These are phyloP conservation scores for Penicillium sp. DNA, from an alignment of 2,329 filamentous ascomycete genomes.

Conservation along the genomic window DNA sequence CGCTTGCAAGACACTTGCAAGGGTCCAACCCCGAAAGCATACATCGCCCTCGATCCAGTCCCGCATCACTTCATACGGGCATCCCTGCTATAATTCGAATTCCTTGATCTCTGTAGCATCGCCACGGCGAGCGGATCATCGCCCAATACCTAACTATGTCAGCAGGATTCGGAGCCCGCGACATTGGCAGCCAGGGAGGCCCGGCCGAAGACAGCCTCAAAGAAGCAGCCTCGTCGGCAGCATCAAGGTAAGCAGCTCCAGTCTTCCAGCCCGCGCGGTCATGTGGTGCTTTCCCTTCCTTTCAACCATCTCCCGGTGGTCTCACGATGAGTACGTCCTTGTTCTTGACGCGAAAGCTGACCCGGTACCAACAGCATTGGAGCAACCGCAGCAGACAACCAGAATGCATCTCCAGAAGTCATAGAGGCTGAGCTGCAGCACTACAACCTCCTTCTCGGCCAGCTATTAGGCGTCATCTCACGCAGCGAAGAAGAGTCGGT, in stretches of 20 bases:
- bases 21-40: background rate
- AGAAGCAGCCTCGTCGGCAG: background rate
- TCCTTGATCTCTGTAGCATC: background rate
- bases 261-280: background rate
- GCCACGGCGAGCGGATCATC: background rate
- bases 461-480: constrained; percentile 24
- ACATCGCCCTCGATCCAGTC: background rate
- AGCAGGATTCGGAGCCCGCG: background rate
- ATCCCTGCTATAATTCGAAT: background rate
- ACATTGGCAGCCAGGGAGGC: background rate
- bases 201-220: background rate
- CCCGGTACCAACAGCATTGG: background rate
- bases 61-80: background rate
- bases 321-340: background rate
- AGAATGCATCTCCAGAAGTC: background rate
- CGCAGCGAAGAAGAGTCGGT: constrained; percentile 23
- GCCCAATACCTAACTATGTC: background rate
- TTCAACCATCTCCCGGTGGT: background rate
- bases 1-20: background rate
- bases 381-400: background rate
- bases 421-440: constrained; percentile 12
- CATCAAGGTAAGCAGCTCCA: background rate
- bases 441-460: constrained; percentile 25
- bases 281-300: background rate
- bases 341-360: background rate